A percentile compares a stretch with the other conserved stretches of the same genome.
phyloP scores from a whole-genome alignment of 805 yeast species.

The Zygoascus flipseniorum region DNA sequence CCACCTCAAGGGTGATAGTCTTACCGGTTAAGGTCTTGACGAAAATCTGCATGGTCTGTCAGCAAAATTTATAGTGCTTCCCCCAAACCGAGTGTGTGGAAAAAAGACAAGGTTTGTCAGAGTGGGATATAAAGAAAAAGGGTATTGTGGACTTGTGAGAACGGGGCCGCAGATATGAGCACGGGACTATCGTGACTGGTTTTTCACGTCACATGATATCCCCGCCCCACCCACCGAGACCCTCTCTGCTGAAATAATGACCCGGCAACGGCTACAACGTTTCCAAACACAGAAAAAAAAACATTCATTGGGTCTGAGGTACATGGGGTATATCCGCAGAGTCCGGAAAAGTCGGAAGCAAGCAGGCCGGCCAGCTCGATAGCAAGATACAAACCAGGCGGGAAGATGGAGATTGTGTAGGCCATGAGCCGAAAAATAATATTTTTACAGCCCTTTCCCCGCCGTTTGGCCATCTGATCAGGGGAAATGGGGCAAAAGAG shows the following conservation, averaged over 20 bases:
- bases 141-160: neutral
- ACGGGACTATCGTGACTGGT: no score
- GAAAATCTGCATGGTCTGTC: slow-evolving; percentile 60
- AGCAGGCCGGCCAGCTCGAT: neutral
- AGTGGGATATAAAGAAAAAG: neutral
- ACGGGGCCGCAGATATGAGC: neutral
- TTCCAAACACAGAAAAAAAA: neutral
- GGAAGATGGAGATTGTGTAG: neutral
- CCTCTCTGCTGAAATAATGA: no score
- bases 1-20: slow-evolving; percentile 96
- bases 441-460: no score
- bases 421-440: neutral
- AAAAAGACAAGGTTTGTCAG: slow-evolving; percentile 2
- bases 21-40: slow-evolving; percentile 99
- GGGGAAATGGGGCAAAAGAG: no score
- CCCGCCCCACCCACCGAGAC: no score
- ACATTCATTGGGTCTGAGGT: neutral
- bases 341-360: neutral
- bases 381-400: neutral
- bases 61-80: slow-evolving; percentile 25
- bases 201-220: no score
- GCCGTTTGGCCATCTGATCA: no score
- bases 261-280: neutral
- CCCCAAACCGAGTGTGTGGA: slow-evolving; percentile 18
- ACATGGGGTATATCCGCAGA: neutral